A percentile compares a stretch with the other conserved stretches of the same genome.
phyloP scores from a whole-genome alignment of 2,329 filamentous ascomycete species.

The Ophiostoma montium region DNA sequence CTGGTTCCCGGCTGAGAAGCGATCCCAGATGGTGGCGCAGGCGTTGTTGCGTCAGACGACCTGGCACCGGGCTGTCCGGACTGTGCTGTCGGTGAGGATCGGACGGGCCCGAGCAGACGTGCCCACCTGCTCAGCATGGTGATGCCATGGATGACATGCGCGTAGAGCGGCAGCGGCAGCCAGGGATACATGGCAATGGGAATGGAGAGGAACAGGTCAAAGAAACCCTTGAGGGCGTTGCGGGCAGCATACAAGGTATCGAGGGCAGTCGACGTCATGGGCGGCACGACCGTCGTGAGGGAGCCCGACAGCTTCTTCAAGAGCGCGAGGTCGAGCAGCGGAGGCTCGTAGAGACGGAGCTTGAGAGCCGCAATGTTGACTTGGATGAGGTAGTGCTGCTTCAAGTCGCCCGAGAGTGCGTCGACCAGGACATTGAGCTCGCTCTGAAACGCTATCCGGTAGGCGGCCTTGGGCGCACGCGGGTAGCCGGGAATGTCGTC shows the following conservation, averaged over 20 bases:
- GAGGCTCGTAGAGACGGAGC: conserved; percentile 34
- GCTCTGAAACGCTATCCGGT: conserved; percentile 29
- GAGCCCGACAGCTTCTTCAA: conserved; percentile 30
- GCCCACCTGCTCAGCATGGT: conserved; percentile 38
- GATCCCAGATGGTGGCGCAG: no score
- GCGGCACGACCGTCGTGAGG: conserved; percentile 22
- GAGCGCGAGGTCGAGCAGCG: conserved; percentile 25
- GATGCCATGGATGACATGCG: conserved; percentile 35
- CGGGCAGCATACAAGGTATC: conserved; percentile 37
- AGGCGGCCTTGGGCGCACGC: conserved; percentile 29
- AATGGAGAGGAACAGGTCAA: not conserved
- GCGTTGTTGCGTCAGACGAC: no score
- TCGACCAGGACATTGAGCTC: conserved; percentile 30
- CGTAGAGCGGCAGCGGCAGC: conserved; percentile 30
- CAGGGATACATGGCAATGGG: conserved; percentile 7
- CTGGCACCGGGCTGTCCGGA: not conserved
- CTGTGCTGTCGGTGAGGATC: not conserved
- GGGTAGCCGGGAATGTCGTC: conserved; percentile 11
- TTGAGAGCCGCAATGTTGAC: conserved; percentile 26
- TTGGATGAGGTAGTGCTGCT: conserved; percentile 23
- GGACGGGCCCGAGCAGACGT: conserved; percentile 24
- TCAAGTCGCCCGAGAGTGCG: conserved; percentile 22
- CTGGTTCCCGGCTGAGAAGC: no score
- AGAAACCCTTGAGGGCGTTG: conserved; percentile 28
- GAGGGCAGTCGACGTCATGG: conserved; percentile 25